Percentiles rank a stretch among this genome's conserved stretches.
phyloP scores from a whole-genome alignment of 306 rosid genomes.

The Medicago truncatula region DNA sequence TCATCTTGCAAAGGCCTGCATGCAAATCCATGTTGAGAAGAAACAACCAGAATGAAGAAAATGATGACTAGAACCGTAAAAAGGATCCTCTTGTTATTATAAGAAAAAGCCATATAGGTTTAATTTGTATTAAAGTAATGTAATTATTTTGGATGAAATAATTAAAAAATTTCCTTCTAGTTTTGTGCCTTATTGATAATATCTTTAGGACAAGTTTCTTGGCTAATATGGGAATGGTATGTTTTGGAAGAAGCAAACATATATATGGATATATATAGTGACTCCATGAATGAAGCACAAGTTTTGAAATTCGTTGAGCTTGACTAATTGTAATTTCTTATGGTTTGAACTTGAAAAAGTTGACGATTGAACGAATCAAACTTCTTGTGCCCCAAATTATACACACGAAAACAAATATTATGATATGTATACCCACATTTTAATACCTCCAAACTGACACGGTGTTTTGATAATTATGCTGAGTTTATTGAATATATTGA shows the following conservation, averaged over 20 bases:
- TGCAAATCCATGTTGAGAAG: conserved; percentile 45
- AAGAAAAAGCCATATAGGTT: conserved; percentile 1
- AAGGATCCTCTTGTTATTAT: conserved; percentile 20
- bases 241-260: neutral
- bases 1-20: conserved; percentile 54
- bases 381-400: conserved; percentile 1
- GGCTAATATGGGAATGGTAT: neutral
- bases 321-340: conserved; percentile 32
- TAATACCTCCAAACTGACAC: no score
- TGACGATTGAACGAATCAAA: conserved; percentile 50
- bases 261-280: neutral
- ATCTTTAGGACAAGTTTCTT: no score
- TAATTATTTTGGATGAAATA: no score
- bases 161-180: no score
- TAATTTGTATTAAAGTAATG: no score
- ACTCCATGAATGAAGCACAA: neutral
- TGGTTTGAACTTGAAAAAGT: conserved; percentile 40
- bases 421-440: no score
- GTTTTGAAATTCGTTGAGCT: conserved; percentile 19
- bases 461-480: no score
- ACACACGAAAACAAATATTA: no score
- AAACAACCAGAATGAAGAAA: conserved; percentile 39
- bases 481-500: no score
- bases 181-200: no score
- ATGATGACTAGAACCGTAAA: conserved; percentile 40